Conservation (phyloP, 352 stramenopile genomes). For the Pythium brachiatum region DNA sequence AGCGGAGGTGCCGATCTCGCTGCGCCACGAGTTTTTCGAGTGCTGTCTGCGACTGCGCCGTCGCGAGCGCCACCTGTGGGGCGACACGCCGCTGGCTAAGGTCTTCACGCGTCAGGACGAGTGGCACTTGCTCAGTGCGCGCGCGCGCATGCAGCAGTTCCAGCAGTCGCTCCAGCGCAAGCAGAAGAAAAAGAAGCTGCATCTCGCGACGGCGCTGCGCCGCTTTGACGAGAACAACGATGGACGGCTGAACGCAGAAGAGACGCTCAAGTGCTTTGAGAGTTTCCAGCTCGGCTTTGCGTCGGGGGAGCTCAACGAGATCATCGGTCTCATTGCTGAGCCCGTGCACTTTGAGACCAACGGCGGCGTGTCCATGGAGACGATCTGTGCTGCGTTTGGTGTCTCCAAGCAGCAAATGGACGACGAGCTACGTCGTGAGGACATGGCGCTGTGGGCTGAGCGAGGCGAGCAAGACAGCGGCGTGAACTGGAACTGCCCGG, state of each 20-base stretch:
- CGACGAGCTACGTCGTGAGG: constrained; percentile 47
- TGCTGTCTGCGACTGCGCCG: constrained; percentile 88
- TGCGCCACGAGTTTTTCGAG: constrained; percentile 86
- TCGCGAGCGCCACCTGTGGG: constrained; percentile 94
- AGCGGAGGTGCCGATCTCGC: constrained; percentile 46
- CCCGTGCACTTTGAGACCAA: constrained; percentile 37
- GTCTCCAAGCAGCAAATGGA: constrained; percentile 55
- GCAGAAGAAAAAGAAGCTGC: constrained; percentile 41
- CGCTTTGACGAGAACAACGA: constrained; percentile 78
- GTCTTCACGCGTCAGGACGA: constrained; percentile 97
- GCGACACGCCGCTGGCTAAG: constrained; percentile 95
- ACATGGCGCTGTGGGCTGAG: constrained; percentile 27
- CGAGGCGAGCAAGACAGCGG: constrained; percentile 14
- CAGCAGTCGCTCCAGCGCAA: constrained; percentile 71
- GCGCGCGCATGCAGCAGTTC: constrained; percentile 83
- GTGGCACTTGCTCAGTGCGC: constrained; percentile 90
- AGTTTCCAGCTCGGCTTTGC: constrained; percentile 84
- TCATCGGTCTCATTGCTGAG: constrained; percentile 76
- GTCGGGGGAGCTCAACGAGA: constrained; percentile 79
- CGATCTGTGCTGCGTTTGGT: constrained; percentile 67
- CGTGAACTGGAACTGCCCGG: constrained; percentile 55
- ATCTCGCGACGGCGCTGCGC: constrained; percentile 54
- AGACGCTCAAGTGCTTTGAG: constrained; percentile 83
- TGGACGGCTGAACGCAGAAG: constrained; percentile 55
- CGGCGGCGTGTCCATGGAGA: constrained; percentile 58